These are phyloP conservation scores for Yamagishiella unicocca DNA, from an alignment of 139 green algal genomes.

Conservation along the genomic window DNA sequence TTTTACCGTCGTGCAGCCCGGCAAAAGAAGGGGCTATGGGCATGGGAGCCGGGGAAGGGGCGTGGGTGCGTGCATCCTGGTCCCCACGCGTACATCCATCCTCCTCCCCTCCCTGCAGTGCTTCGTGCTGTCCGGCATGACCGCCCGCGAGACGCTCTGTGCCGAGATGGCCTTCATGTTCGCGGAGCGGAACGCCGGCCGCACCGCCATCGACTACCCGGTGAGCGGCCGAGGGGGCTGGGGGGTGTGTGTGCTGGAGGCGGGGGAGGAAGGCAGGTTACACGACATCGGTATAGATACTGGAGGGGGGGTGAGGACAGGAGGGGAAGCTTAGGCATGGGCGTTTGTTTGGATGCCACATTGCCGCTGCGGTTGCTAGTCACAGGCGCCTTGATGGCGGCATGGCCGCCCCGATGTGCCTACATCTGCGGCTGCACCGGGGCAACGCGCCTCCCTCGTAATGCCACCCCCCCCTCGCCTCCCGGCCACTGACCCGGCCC, in stretches of 20 bases:
- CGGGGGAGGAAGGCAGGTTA: not conserved
- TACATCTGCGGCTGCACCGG: too few relatives aligned
- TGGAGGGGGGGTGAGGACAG: too few relatives aligned
- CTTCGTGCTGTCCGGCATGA: constrained; percentile 63
- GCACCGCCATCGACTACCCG: constrained; percentile 75
- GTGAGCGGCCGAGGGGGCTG: constrained; percentile 43
- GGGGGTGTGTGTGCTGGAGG: not conserved
- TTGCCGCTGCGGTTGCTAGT: too few relatives aligned
- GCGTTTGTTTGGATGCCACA: too few relatives aligned
- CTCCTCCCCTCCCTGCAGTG: constrained; percentile 1
- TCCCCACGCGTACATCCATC: not conserved
- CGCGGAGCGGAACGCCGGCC: constrained; percentile 74
- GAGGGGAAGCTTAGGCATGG: too few relatives aligned
- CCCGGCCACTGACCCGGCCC: not conserved
- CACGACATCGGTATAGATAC: too few relatives aligned
- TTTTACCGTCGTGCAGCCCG: too few relatives aligned
- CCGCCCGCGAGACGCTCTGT: constrained; percentile 71
- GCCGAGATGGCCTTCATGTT: constrained; percentile 87
- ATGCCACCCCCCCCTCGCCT: not conserved
- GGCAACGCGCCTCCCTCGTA: not conserved
- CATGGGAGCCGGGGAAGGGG: too few relatives aligned
- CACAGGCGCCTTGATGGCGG: too few relatives aligned
- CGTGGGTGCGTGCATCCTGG: too few relatives aligned
- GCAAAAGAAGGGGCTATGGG: too few relatives aligned
- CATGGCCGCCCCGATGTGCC: too few relatives aligned